phyloP scores from a whole-genome alignment of 192 early-diverging fungal genomes.

The Chytriomyces confervae region DNA sequence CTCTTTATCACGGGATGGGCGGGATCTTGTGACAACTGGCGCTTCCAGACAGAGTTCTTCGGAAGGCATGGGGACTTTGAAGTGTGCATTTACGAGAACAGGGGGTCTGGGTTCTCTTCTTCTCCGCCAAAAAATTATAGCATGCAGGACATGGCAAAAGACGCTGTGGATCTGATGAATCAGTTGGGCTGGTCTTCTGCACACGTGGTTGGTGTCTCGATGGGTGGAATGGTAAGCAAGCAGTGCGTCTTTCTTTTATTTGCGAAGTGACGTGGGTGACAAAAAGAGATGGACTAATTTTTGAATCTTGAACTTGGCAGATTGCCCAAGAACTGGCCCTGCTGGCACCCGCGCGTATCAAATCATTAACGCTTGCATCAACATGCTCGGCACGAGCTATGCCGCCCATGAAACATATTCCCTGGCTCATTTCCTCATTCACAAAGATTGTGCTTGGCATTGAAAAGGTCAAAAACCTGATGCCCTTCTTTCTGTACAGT shows the following conservation, averaged over 20 bases:
- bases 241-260: neutral
- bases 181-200: slow-evolving; percentile 74
- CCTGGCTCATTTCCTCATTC: slow-evolving; percentile 26
- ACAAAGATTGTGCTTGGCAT: slow-evolving; percentile 37
- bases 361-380: slow-evolving; percentile 61
- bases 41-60: slow-evolving; percentile 70
- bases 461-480: slow-evolving; percentile 37
- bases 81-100: slow-evolving; percentile 81
- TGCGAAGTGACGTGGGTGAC: no score
- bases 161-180: slow-evolving; percentile 68
- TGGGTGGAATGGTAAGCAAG: slow-evolving; percentile 74
- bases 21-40: slow-evolving; percentile 43
- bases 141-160: slow-evolving; percentile 79
- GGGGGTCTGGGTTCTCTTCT: slow-evolving; percentile 72
- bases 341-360: slow-evolving; percentile 59
- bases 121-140: slow-evolving; percentile 29
- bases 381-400: slow-evolving; percentile 52
- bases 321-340: slow-evolving; percentile 75
- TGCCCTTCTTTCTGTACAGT: slow-evolving; percentile 48
- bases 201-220: slow-evolving; percentile 78
- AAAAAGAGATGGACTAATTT: neutral
- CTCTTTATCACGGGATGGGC: slow-evolving; percentile 71
- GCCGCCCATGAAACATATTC: slow-evolving; percentile 34
- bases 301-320: neutral
- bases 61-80: slow-evolving; percentile 70